A percentile compares a stretch with the other conserved stretches of the same genome.
These are phyloP conservation scores for Talaromyces rugulosus DNA, from an alignment of 2,329 filamentous ascomycete species.

Conservation along the genomic window DNA sequence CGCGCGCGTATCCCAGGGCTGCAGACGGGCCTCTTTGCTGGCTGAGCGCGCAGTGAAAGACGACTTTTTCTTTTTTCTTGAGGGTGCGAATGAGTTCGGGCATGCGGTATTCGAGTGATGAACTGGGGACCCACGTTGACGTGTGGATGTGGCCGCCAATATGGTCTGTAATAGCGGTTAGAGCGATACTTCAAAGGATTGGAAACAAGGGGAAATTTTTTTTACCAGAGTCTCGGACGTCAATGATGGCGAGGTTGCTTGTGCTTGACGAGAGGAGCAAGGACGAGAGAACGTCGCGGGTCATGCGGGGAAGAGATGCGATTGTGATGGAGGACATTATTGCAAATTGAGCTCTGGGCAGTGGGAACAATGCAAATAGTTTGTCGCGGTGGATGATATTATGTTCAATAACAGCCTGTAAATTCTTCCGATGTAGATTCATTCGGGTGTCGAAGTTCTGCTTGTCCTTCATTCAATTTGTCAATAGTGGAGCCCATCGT, in stretches of 20 bases:
- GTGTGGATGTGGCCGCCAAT: slow-evolving; percentile 84
- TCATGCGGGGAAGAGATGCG: slow-evolving; percentile 62
- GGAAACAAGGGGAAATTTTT: too few species aligned
- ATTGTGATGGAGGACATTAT: slow-evolving; percentile 56
- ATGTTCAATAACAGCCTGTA: not conserved
- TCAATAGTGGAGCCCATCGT: not conserved
- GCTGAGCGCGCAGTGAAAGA: slow-evolving; percentile 91
- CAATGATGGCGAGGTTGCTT: slow-evolving; percentile 66
- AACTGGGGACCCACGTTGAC: slow-evolving; percentile 70
- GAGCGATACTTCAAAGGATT: not conserved
- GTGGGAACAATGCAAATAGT: not conserved
- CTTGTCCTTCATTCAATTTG: too few species aligned
- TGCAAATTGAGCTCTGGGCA: not conserved
- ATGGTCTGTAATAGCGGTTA: slow-evolving; percentile 57
- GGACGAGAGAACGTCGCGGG: slow-evolving; percentile 63
- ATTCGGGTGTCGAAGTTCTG: not conserved
- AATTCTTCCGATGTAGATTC: not conserved
- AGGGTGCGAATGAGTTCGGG: slow-evolving; percentile 79
- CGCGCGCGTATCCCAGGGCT: slow-evolving; percentile 67
- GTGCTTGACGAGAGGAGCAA: slow-evolving; percentile 54
- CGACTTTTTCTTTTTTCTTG: slow-evolving; percentile 71
- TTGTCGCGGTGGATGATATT: not conserved
- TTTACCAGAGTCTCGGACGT: slow-evolving; percentile 78
- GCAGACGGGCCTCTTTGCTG: slow-evolving; percentile 86
- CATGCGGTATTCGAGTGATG: slow-evolving; percentile 68